Conservation (phyloP, 148 eudicot genomes). For the Chenopodium berlandieri region DNA sequence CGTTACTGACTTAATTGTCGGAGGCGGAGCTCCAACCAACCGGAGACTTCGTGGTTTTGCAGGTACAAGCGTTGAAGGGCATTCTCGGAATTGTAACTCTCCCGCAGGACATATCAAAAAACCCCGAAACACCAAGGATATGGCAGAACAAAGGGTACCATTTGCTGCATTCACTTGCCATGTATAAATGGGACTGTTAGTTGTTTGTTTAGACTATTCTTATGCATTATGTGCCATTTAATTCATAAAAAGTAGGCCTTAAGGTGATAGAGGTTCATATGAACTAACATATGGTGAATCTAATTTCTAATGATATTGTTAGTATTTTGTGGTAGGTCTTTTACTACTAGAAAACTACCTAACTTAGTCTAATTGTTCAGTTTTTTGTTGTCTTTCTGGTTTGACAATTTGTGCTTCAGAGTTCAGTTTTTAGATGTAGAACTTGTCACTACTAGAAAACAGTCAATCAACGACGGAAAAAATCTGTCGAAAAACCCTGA, state of each 20-base stretch:
- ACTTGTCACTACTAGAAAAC: neutral
- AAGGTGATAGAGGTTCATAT: neutral
- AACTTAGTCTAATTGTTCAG: too few species aligned
- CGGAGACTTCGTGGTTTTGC: too few species aligned
- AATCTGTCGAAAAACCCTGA: too few species aligned
- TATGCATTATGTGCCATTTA: neutral
- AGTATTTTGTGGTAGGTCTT: too few species aligned
- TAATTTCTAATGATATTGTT: neutral
- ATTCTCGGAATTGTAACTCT: too few species aligned
- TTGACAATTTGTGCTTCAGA: neutral
- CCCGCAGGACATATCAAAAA: too few species aligned
- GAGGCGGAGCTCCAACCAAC: too few species aligned
- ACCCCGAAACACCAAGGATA: constrained; percentile 48
- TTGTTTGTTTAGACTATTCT: neutral
- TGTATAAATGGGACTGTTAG: neutral
- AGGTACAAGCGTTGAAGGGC: too few species aligned
- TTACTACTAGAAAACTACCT: too few species aligned
- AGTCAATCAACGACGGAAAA: too few species aligned
- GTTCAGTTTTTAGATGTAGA: neutral
- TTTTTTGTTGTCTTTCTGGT: neutral
- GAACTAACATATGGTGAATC: neutral
- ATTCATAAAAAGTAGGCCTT: neutral
- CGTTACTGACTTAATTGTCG: too few species aligned
- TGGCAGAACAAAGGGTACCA: constrained; percentile 74
- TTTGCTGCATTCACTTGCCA: neutral